Percentiles rank a stretch among this genome's conserved stretches.
Evolutionary conservation across 768 basidiomycete species (phyloP).

Genomic region (Boletus speciosus): DNA sequence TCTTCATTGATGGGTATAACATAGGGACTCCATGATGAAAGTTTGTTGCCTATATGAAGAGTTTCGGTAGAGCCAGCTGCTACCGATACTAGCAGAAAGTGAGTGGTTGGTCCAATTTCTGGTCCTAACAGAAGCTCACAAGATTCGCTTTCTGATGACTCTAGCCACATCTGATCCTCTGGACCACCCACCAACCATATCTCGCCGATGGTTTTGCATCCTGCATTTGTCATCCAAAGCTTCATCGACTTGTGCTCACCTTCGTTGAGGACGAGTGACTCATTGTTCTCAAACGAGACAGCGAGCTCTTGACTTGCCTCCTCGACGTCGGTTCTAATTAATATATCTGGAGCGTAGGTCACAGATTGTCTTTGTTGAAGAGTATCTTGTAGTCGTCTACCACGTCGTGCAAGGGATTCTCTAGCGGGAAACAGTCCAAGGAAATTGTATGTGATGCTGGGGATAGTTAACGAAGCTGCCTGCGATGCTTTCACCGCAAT

Average conservation of each 20-base stretch:
- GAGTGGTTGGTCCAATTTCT: background rate
- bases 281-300: slow-evolving; percentile 53
- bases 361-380: slow-evolving; percentile 62
- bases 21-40: slow-evolving; percentile 45
- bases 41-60: slow-evolving; percentile 49
- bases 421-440: slow-evolving; percentile 64
- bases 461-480: slow-evolving; percentile 53
- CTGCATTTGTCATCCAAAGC: slow-evolving; percentile 66
- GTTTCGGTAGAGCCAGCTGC: slow-evolving; percentile 33
- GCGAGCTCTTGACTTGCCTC: slow-evolving; percentile 62
- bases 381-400: slow-evolving; percentile 74
- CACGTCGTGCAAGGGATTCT: slow-evolving; percentile 68
- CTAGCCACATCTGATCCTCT: slow-evolving; percentile 63
- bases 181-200: slow-evolving; percentile 65
- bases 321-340: slow-evolving; percentile 59
- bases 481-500: slow-evolving; percentile 54
- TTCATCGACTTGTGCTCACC: slow-evolving; percentile 61
- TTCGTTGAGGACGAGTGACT: slow-evolving; percentile 51
- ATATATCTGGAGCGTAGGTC: slow-evolving; percentile 67
- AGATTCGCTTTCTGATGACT: slow-evolving; percentile 19
- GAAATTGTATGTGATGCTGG: slow-evolving; percentile 63
- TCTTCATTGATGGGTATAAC: slow-evolving; percentile 39
- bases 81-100: slow-evolving; percentile 13
- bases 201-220: slow-evolving; percentile 56
- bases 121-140: slow-evolving; percentile 13